Base-by-base conservation (phyloP, 192 early-diverging fungal genomes). In the Podila verticillata region DNA sequence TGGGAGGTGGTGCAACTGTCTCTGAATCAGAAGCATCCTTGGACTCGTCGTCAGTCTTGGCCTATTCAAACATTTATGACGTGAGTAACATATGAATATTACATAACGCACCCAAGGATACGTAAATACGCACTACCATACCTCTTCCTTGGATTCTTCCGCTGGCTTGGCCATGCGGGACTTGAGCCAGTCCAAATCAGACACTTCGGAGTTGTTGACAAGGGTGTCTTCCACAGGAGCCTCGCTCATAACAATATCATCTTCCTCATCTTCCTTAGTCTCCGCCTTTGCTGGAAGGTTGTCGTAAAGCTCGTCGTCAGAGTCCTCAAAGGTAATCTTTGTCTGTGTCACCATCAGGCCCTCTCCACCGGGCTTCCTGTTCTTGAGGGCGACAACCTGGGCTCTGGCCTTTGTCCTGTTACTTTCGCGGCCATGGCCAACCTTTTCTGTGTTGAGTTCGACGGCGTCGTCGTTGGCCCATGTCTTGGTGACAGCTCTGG, bases 391-490 rank as follows among this genome's bases (percentile, higher is more conserved):
- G 30, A 85, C 84, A 13, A 79, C 80, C 20, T 86, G 80, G n/a
- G 70, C 66, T 48, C 56, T 72, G n/a, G 70, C 65, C 39, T 85
- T 87, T 66, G 64, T 51, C 31, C 31, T 66, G 66, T 84, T 69
- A 57, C 73, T 66, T 44, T 59, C 58, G 36, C 65, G 31, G 30
- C 84, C 17, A 61, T 82, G 22, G 73, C 74, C 49, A 68, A 68
- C 71, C 61, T 83, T 72, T n/a, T 72, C 72, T 1, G 70, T 77
- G 44, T 75, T 77, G 26, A 82, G 36, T 20, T 73, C 73, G 0
- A 82, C 73, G n/a, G 80, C 84, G 73, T 98, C 96, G 63, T 99
- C 96, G 83, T 99, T 98, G 5, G 92, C 90, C 97, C 97, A 99
- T 4, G 95, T 94, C 70, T 89, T 88, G 59, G 88, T 87, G 28